Evolutionary conservation across 2,329 filamentous ascomycete species (phyloP).

Genomic region (Acephala macrosclerotiorum): DNA sequence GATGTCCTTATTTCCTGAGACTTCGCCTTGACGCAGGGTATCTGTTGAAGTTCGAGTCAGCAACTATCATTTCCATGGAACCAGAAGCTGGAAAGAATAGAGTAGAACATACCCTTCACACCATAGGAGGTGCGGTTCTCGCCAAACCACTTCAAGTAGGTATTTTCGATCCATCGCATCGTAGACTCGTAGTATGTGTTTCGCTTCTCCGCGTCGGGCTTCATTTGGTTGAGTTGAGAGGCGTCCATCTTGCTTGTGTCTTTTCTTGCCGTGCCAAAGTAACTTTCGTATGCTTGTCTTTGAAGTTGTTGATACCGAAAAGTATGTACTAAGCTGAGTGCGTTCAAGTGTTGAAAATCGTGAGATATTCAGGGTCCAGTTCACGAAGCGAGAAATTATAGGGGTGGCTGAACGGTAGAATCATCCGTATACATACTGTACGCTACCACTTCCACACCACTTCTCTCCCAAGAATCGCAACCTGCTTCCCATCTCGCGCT

Average conservation of each 20-base stretch:
- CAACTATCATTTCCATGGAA: neutral
- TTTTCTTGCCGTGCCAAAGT: neutral
- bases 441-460: neutral
- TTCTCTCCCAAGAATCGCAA: neutral
- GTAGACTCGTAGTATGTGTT: slow-evolving; percentile 35
- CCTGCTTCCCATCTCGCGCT: neutral
- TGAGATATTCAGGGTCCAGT: neutral
- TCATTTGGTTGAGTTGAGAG: slow-evolving; percentile 15
- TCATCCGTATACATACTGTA: neutral
- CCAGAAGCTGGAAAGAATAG: neutral
- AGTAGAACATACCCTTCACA: slow-evolving; percentile 35
- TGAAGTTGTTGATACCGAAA: neutral
- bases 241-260: slow-evolving; percentile 12
- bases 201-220: slow-evolving; percentile 23
- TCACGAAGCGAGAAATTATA: neutral
- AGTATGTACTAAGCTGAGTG: neutral
- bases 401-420: slow-evolving; percentile 1
- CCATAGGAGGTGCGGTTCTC: slow-evolving; percentile 41
- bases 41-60: slow-evolving; percentile 27
- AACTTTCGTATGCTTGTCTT: neutral
- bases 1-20: slow-evolving; percentile 40
- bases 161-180: slow-evolving; percentile 41
- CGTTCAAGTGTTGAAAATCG: neutral
- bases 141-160: slow-evolving; percentile 41
- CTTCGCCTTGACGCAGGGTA: slow-evolving; percentile 35